A percentile compares a stretch with the other conserved stretches of the same genome.
These are phyloP conservation scores for Fusarium papillatum DNA, from an alignment of 2,329 filamentous ascomycete species.

Conservation along the genomic window DNA sequence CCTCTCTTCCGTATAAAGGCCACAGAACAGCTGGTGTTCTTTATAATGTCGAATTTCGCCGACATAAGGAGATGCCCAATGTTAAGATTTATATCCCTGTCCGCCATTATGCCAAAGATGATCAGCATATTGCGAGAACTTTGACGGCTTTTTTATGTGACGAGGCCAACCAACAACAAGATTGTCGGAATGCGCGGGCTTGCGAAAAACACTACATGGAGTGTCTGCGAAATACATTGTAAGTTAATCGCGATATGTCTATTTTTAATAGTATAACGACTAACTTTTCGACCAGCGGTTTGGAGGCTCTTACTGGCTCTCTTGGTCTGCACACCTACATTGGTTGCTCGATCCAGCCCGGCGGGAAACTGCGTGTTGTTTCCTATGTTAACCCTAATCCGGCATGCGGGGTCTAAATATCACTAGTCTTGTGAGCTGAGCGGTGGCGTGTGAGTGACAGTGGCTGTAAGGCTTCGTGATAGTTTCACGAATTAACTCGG, in stretches of 20 bases:
- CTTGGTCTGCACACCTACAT: background rate
- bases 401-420: background rate
- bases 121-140: slow-evolving; percentile 1
- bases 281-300: background rate
- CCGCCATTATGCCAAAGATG: slow-evolving; percentile 46
- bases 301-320: background rate
- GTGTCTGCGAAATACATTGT: background rate
- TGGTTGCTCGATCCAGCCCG: background rate
- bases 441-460: background rate
- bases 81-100: slow-evolving; percentile 53
- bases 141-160: background rate
- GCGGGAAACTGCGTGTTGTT: slow-evolving; percentile 1
- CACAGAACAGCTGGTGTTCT: slow-evolving; percentile 52
- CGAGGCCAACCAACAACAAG: background rate
- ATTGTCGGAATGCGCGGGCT: fast-evolving
- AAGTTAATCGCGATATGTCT: background rate
- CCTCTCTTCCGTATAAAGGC: slow-evolving; percentile 16
- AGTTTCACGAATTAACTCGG: too few species aligned
- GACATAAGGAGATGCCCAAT: slow-evolving; percentile 33
- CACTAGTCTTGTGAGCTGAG: background rate
- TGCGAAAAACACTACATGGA: background rate
- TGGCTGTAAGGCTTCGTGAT: too few species aligned
- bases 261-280: background rate
- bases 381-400: slow-evolving; percentile 11
- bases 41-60: slow-evolving; percentile 49